Percentiles rank a stretch among this genome's conserved stretches.
These are phyloP conservation scores for Saccharomyces pastorianus DNA, from an alignment of 1,139 yeast genomes.

Conservation along the genomic window DNA sequence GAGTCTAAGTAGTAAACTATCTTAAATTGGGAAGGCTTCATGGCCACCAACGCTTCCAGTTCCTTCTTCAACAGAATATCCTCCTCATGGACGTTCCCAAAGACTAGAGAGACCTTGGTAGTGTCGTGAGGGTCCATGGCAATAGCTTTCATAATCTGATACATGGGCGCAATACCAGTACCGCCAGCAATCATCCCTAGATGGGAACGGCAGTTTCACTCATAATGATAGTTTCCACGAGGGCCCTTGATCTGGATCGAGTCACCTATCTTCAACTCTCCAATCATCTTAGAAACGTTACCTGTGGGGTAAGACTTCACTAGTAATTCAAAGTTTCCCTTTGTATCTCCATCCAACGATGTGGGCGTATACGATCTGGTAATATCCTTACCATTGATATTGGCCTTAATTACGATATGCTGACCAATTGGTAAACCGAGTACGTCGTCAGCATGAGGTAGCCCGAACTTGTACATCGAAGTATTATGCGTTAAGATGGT, in stretches of 20 bases:
- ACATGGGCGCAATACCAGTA: slow-evolving; percentile 91
- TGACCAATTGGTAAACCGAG: slow-evolving; percentile 94
- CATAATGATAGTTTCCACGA: slow-evolving; percentile 81
- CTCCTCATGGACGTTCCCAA: slow-evolving; percentile 69
- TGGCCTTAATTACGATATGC: slow-evolving; percentile 73
- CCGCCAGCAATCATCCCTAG: slow-evolving; percentile 80
- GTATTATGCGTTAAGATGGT: slow-evolving; percentile 74
- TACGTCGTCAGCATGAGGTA: slow-evolving; percentile 66
- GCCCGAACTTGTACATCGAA: slow-evolving; percentile 75
- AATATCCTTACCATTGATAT: slow-evolving; percentile 70
- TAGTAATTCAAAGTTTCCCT: slow-evolving; percentile 80
- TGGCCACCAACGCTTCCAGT: slow-evolving; percentile 59
- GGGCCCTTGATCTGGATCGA: slow-evolving; percentile 79
- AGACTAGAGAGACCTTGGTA: slow-evolving; percentile 55
- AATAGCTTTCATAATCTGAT: slow-evolving; percentile 77
- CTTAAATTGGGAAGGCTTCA: slow-evolving; percentile 56
- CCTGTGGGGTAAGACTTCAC: slow-evolving; percentile 92
- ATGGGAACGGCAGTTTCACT: slow-evolving; percentile 44
- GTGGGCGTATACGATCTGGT: slow-evolving; percentile 93
- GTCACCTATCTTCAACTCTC: slow-evolving; percentile 62
- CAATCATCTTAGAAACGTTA: slow-evolving; percentile 72
- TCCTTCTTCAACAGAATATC: slow-evolving; percentile 78
- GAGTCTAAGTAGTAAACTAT: slow-evolving; percentile 72
- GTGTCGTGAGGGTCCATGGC: slow-evolving; percentile 54
- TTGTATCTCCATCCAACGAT: slow-evolving; percentile 68